Base-by-base conservation (phyloP, 257 asterid species). In the Ocimum tenuiflorum region DNA sequence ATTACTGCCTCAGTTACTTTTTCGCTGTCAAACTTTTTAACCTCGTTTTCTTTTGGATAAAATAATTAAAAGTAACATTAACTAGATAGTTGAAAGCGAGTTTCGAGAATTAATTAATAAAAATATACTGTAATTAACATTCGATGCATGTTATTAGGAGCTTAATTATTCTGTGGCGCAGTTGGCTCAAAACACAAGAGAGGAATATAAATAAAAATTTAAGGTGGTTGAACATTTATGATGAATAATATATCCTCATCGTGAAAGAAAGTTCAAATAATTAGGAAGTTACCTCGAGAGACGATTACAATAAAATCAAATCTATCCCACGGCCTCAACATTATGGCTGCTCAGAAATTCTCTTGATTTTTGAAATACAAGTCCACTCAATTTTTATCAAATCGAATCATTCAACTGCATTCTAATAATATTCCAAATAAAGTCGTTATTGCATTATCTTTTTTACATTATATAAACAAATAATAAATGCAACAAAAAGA, bases 171-270 rank as follows among this genome's bases (percentile, higher is more conserved):
- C 66, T 52, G 39, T n/a, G 69, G 38, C 52, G 59, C 45, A 54
- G 52, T 68, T 63, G 68, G 79, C 69, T 69, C 79, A 57, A 35
- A 74, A 74, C 71, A 68, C 60, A 61, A 65, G 72, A 72, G 56
- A 54, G 18, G 18, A 15, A 39, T 35, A 61, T 1, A 27, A 27
- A 27, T 36, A 61, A 59, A 73, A 53, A 19, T 35, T 45, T 45
- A 53, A 9, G 69, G 64, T 73, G 3, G 75, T 75, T 75, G 65
- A 22, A 39, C 60, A 41, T 69, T 69, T 55, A 54, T 55, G 18
- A 12, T 36, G 17, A 7, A 11, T 17, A 27, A 43, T 15, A 36
- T 55, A 54, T 68, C n/a, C 0, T 43, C 48, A 22, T 67, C 74
- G 70, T 42, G 57, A 60, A 67, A 67, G 66, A 60, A 53, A 67